Conservation (phyloP, 1,284 basidiomycete genomes). For the Paramarasmius palmivorus region DNA sequence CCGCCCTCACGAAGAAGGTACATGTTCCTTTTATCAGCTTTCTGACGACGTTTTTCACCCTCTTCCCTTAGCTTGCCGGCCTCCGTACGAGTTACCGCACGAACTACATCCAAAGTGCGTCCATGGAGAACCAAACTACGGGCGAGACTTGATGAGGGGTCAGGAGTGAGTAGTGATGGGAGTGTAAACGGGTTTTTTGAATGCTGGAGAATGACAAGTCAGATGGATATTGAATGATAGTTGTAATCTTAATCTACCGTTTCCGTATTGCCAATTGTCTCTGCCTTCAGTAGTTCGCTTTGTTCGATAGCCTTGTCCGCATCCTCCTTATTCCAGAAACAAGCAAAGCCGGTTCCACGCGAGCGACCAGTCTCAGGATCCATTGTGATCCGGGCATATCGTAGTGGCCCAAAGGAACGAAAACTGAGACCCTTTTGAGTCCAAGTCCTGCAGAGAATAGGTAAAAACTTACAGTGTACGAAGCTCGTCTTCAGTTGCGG, state of each 20-base stretch:
- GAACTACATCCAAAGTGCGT: constrained; percentile 87
- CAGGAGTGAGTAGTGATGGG: constrained; percentile 90
- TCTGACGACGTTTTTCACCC: constrained; percentile 81
- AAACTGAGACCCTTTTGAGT: constrained; percentile 54
- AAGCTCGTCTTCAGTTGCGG: constrained; percentile 89
- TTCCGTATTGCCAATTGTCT: constrained; percentile 50
- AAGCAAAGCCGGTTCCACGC: constrained; percentile 94
- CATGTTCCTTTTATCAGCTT: constrained; percentile 94
- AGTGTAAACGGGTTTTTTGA: constrained; percentile 81
- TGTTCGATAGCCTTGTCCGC: constrained; percentile 86
- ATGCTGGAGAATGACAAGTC: constrained; percentile 29
- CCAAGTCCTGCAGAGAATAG: not conserved
- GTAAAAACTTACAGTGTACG: constrained; percentile 64
- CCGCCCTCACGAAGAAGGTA: constrained; percentile 97
- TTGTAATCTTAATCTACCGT: constrained; percentile 26
- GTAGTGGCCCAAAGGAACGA: constrained; percentile 87
- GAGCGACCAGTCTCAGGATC: constrained; percentile 85
- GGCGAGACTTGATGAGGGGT: constrained; percentile 87
- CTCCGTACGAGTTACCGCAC: constrained; percentile 88
- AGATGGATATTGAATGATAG: not conserved
- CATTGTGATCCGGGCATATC: constrained; percentile 92
- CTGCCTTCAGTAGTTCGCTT: constrained; percentile 71
- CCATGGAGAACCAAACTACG: constrained; percentile 89
- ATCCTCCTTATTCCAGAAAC: constrained; percentile 94
- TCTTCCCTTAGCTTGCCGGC: constrained; percentile 87